Evolutionary conservation across 495 filamentous ascomycete species (phyloP).

Genomic region (Talaromyces wortmannii): DNA sequence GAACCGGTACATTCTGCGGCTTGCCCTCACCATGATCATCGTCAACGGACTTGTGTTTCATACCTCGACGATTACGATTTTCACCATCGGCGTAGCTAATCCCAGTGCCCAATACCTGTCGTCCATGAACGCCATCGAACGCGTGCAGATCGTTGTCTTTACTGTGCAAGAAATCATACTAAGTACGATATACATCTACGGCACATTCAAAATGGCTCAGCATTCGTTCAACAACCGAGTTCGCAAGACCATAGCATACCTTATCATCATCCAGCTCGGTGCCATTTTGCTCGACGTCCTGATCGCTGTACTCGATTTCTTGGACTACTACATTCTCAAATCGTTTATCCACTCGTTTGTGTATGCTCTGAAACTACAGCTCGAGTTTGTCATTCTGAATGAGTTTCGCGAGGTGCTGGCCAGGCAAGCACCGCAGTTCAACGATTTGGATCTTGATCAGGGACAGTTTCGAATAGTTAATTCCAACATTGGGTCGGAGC

Average conservation of each 20-base stretch:
- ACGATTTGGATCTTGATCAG: neutral
- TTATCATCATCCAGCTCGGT: constrained; percentile 17
- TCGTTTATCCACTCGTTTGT: constrained; percentile 21
- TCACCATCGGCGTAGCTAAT: constrained; percentile 9
- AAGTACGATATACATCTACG: constrained; percentile 4
- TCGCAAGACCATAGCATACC: constrained; percentile 9
- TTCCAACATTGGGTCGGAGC: neutral
- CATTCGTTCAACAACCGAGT: constrained; percentile 2
- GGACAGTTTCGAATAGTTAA: neutral
- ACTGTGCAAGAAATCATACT: constrained; percentile 3
- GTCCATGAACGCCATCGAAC: constrained; percentile 1
- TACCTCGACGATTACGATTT: constrained; percentile 15
- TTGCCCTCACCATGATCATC: constrained; percentile 21
- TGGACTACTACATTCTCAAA: constrained; percentile 16
- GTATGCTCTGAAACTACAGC: constrained; percentile 27
- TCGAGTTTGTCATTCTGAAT: constrained; percentile 32
- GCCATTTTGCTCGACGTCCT: constrained; percentile 16
- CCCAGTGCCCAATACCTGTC: neutral
- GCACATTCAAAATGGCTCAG: constrained; percentile 4
- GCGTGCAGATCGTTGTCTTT: constrained; percentile 4
- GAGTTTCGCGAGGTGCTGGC: constrained; percentile 18
- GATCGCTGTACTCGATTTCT: constrained; percentile 15
- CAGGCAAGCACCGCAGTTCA: neutral
- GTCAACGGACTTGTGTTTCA: constrained; percentile 16
- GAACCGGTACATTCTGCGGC: constrained; percentile 11